Percentiles rank a stretch among this genome's conserved stretches.
Evolutionary conservation across 495 filamentous ascomycete species (phyloP).

Genomic region (Trichoderma virens): DNA sequence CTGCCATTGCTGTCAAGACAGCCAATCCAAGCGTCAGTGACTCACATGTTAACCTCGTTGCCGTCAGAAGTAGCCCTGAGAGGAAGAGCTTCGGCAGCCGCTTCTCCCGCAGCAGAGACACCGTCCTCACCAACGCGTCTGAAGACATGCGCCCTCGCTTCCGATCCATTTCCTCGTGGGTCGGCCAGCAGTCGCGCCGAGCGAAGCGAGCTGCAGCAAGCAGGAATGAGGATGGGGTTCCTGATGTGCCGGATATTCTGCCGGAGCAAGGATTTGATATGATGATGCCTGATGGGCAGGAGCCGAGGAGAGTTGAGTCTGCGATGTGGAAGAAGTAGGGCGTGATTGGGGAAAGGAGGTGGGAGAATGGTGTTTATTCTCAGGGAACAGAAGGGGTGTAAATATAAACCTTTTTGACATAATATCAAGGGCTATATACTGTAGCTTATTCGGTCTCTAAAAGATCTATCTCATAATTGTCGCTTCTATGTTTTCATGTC

Average conservation of each 20-base stretch:
- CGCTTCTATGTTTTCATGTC: background rate
- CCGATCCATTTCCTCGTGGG: constrained; percentile 52
- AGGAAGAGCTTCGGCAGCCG: constrained; percentile 18
- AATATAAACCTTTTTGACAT: background rate
- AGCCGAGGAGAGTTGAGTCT: constrained; percentile 21
- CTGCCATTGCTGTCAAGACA: background rate
- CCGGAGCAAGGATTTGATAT: constrained; percentile 26
- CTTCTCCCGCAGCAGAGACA: constrained; percentile 36
- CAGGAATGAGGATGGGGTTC: constrained; percentile 17
- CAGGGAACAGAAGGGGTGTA: background rate
- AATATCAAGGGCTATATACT: background rate
- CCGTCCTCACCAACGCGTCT: constrained; percentile 39
- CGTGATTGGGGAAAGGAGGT: background rate
- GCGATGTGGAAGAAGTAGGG: background rate
- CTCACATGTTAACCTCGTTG: constrained; percentile 11
- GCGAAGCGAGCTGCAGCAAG: constrained; percentile 28
- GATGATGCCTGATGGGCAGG: constrained; percentile 31
- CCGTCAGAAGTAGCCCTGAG: constrained; percentile 6
- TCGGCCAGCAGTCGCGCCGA: constrained; percentile 47
- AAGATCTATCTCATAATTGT: background rate
- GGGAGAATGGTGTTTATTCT: background rate
- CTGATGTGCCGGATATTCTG: constrained; percentile 24
- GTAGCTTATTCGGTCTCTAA: background rate
- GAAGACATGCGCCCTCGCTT: constrained; percentile 46
- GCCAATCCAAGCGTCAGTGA: background rate